A percentile compares a stretch with the other conserved stretches of the same genome.
phyloP scores from a whole-genome alignment of 345 rosid genomes.

The Gossypium bickii region DNA sequence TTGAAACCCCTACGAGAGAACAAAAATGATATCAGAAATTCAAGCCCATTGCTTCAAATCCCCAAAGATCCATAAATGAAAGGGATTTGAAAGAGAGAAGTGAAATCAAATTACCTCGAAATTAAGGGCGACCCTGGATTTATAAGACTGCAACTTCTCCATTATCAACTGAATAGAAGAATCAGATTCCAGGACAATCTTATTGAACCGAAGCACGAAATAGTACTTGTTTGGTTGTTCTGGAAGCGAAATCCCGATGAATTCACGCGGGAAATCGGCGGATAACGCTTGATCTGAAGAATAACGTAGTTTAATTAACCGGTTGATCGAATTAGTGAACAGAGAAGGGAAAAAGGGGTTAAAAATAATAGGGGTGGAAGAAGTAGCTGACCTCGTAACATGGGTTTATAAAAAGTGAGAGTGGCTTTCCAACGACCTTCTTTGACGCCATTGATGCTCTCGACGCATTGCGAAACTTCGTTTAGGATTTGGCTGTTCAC shows the following conservation, averaged over 20 bases:
- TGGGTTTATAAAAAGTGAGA: constrained; percentile 65
- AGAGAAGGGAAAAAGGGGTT: background rate
- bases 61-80: background rate
- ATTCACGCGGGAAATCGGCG: constrained; percentile 71
- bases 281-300: constrained; percentile 42
- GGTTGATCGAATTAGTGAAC: background rate
- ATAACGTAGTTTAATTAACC: background rate
- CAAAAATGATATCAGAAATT: background rate
- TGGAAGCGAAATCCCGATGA: constrained; percentile 64
- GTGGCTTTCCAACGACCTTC: constrained; percentile 93
- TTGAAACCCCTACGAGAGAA: constrained; percentile 60
- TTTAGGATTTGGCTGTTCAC: constrained; percentile 81
- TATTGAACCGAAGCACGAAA: constrained; percentile 61
- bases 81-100: background rate
- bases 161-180: constrained; percentile 72
- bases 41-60: background rate
- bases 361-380: background rate
- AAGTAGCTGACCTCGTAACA: constrained; percentile 38
- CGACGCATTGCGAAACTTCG: constrained; percentile 78
- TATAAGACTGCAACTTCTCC: constrained; percentile 95
- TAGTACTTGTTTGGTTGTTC: constrained; percentile 82
- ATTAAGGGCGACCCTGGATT: constrained; percentile 63
- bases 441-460: constrained; percentile 78
- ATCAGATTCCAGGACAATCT: constrained; percentile 75
- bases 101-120: constrained; percentile 49